These are phyloP conservation scores for Pythium coloratum DNA, from an alignment of 352 stramenopile genomes.

Conservation along the genomic window DNA sequence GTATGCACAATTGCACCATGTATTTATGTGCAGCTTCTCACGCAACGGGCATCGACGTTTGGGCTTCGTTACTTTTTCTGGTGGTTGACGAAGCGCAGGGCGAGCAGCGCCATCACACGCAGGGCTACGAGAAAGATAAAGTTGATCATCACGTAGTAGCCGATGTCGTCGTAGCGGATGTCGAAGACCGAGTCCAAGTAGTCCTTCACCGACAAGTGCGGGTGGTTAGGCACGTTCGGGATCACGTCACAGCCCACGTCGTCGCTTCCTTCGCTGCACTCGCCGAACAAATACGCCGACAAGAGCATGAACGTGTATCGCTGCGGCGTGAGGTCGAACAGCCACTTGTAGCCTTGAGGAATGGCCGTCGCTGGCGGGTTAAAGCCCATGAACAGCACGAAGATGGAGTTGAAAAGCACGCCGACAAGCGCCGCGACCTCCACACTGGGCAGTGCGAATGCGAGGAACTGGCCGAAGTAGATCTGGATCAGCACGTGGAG, in stretches of 20 bases:
- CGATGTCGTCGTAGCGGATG: constrained; percentile 39
- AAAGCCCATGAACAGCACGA: constrained; percentile 59
- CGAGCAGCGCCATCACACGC: constrained; percentile 38
- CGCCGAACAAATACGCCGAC: constrained; percentile 36
- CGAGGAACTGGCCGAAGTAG: constrained; percentile 77
- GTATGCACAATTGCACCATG: too few species aligned
- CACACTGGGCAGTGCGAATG: constrained; percentile 46
- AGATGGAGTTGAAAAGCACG: constrained; percentile 47
- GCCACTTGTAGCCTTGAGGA: constrained; percentile 34
- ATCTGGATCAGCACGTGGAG: constrained; percentile 60
- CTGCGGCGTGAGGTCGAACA: constrained; percentile 41
- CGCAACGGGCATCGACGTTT: too few species aligned
- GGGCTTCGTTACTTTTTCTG: constrained; percentile 24
- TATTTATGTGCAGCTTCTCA: background rate
- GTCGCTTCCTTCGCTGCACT: constrained; percentile 31
- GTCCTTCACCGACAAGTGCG: constrained; percentile 47
- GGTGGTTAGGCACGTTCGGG: constrained; percentile 30
- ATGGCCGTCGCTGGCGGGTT: constrained; percentile 36
- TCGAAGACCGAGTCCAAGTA: constrained; percentile 47
- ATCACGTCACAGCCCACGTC: constrained; percentile 45
- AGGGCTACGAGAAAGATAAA: constrained; percentile 46
- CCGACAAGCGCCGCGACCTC: constrained; percentile 42
- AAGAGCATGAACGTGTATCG: constrained; percentile 43
- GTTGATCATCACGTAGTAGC: constrained; percentile 35
- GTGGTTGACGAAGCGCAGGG: constrained; percentile 62